Evolutionary conservation across 2,329 filamentous ascomycete genomes (phyloP).

Genomic region (Cytospora schulzeri): DNA sequence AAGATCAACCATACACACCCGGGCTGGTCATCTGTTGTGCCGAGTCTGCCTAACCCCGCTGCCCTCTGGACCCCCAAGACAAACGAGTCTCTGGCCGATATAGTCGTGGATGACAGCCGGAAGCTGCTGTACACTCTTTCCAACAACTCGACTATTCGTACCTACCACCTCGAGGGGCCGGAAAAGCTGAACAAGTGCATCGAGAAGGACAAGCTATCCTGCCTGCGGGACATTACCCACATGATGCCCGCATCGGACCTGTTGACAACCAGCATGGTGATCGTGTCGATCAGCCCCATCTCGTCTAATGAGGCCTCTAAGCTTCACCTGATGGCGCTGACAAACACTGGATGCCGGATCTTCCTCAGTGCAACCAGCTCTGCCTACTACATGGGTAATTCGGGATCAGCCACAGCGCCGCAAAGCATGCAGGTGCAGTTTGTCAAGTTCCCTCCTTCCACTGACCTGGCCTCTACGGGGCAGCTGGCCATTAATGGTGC

Average conservation of each 20-base stretch:
- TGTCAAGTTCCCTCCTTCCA: conserved; percentile 84
- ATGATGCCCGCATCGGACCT: conserved; percentile 76
- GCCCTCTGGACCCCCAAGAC: conserved; percentile 53
- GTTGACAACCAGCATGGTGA: conserved; percentile 68
- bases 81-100: conserved; percentile 71
- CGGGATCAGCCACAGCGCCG: conserved; percentile 66
- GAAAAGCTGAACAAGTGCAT: conserved; percentile 65
- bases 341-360: conserved; percentile 85
- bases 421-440: conserved; percentile 98
- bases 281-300: conserved; percentile 86
- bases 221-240: conserved; percentile 76
- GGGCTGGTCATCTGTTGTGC: conserved; percentile 68
- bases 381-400: conserved; percentile 64
- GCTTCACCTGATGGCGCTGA: conserved; percentile 87
- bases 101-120: conserved; percentile 85
- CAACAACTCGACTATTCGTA: conserved; percentile 82
- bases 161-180: conserved; percentile 78
- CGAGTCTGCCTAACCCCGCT: conserved; percentile 46
- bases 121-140: conserved; percentile 91
- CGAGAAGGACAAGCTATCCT: conserved; percentile 64
- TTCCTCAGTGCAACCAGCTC: conserved; percentile 90
- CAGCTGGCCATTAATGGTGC: conserved; percentile 44
- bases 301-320: conserved; percentile 77
- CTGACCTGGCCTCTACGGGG: not conserved
- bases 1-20: conserved; percentile 86